Evolutionary conservation across 805 yeast genomes (phyloP).

Genomic region (Zygotorulaspora chibaensis): DNA sequence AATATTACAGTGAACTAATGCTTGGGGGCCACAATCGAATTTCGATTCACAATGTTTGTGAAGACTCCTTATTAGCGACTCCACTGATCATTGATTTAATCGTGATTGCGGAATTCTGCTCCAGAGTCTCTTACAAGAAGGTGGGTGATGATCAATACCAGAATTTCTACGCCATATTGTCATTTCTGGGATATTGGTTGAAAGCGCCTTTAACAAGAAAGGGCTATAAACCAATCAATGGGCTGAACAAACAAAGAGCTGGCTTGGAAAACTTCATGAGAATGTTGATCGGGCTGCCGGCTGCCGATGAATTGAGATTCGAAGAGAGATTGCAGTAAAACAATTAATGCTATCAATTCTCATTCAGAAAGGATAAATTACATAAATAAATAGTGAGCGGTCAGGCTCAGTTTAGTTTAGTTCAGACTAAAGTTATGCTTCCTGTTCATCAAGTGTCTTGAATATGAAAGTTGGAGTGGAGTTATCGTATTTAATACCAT

Average conservation of each 20-base stretch:
- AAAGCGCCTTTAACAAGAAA: constrained; percentile 94
- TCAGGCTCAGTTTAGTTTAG: neutral
- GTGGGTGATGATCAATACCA: constrained; percentile 48
- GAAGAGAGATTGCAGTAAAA: constrained; percentile 63
- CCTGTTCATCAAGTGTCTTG: constrained; percentile 70
- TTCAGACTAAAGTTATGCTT: constrained; percentile 11
- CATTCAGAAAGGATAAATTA: neutral
- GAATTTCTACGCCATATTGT: constrained; percentile 75
- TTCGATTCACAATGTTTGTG: constrained; percentile 92
- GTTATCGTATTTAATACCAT: constrained; percentile 65
- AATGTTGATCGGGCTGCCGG: constrained; percentile 83
- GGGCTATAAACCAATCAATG: constrained; percentile 86
- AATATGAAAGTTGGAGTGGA: constrained; percentile 43
- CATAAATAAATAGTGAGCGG: constrained; percentile 1
- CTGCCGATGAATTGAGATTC: constrained; percentile 86
- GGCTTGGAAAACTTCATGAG: constrained; percentile 90
- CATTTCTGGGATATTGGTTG: constrained; percentile 90
- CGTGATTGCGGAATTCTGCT: constrained; percentile 83
- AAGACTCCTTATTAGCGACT: constrained; percentile 90
- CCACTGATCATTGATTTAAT: constrained; percentile 91
- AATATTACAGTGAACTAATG: constrained; percentile 94
- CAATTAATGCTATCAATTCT: neutral
- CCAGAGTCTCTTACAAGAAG: constrained; percentile 76
- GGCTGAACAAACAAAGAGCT: constrained; percentile 89
- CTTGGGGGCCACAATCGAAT: constrained; percentile 95